Base-by-base conservation (phyloP, 768 basidiomycete genomes). In the Tubosaeta sp. region DNA sequence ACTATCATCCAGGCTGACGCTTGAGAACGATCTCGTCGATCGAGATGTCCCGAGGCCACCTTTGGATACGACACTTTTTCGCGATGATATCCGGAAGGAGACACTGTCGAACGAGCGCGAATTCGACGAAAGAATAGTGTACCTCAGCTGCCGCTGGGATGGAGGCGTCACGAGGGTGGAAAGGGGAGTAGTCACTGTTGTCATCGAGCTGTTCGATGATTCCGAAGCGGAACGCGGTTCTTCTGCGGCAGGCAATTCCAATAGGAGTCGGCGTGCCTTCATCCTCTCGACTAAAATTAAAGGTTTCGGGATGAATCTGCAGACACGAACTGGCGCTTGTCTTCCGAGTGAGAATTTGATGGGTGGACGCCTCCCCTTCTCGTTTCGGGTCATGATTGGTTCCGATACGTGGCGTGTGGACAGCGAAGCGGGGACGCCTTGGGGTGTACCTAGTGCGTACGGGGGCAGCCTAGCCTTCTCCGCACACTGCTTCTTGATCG, bases 291-390 rank as follows among this genome's bases (percentile, higher is more conserved):
- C 62, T 32, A 63, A 51, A 33, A 63, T 55, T 43, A 63, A 29
- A 2, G 62, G 62, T 39, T 59, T 65, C n/a, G 62, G 62, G 43
- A 63, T 56, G 26, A 63, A 63, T 45, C 35, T 65, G 53, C 53
- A 55, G 26, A 50, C 17, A 2, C 48, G 57, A 17, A 47, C 3
- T 2, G 55, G 32, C 8, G 50, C 42, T 5, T 27, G 19, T 22
- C 52, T 47, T 11, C 50, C 44, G 10, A 51, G 38, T 1, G 44
- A 13, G 14, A 38, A 19, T 22, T 38, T 62, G 35, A 39, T 31
- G 31, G 39, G 48, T 13, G 25, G 35, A 27, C 9, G 32, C 22
- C 32, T 45, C 19, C 11, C 39, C 29, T 34, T 37, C 12, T 46
- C 42, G 34, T 27, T 57, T 14, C 27, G 53, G 35, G 35, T 22